Evolutionary conservation across 1,284 basidiomycete genomes (phyloP), one percentile per base, ranked within the genome.

Genomic region (Singerocomus rubriflavus): DNA sequence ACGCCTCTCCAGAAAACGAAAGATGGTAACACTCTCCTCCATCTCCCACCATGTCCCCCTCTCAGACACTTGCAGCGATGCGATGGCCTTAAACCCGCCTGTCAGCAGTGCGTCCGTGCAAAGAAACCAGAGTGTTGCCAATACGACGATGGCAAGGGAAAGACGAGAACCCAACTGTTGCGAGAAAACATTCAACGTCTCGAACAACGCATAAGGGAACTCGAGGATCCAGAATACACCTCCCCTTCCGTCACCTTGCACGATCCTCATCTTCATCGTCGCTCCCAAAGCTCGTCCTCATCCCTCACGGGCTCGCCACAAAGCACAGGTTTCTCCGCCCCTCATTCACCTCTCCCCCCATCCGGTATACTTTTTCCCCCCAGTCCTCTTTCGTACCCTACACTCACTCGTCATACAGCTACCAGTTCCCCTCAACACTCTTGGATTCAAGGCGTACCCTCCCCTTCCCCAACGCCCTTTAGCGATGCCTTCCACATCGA

Each of bases 141-240:
- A 57, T 83, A 83, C 57, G 81, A 83, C 51, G 80, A 83, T 64
- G 80, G 81, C 25, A 81, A 81, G 66, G 79, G 81, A 25, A 83
- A 82, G 67, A 83, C 81, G 45, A 75, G 81, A 53, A 82, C 81
- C 0, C 81, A 82, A 57, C 60, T 82, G 31, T 71, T 83, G 44
- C 76, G 80, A 50, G 81, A 83, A 59, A 79, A 76, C 54, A 80
- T 83, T 54, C 67, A 70, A 43, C 78, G 78, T 30, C 73, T 83
- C 40, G 79, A 83, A 57, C 73, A 79, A 46, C 71, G 80, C 46
- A 74, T 83, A 49, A 68, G 72, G 35, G 80, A 82, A 53, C 75
- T 83, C 47, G 81, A 83, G 60, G 80, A 81, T 67, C 78, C 80
- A 0, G 79, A 80, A 54, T 78, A 78, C 57, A 66, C 78, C 11